phyloP scores from a whole-genome alignment of 2,329 filamentous ascomycete genomes.

The Trichoderma sp. region DNA sequence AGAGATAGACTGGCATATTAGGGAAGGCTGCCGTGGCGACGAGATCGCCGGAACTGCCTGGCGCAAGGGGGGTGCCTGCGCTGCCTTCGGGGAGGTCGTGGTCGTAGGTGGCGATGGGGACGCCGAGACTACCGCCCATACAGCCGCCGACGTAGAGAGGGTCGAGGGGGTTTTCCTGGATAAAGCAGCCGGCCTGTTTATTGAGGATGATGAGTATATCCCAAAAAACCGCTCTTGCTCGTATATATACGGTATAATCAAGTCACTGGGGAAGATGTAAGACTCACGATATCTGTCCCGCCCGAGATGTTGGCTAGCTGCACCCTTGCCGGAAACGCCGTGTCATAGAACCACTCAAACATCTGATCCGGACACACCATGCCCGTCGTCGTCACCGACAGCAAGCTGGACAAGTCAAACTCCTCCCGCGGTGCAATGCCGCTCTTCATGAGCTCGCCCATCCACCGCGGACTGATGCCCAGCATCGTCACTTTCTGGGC shows the following conservation, averaged over 20 bases:
- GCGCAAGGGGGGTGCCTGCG: constrained; percentile 46
- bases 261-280: background rate
- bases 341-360: constrained; percentile 78
- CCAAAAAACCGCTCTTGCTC: background rate
- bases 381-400: constrained; percentile 69
- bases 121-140: constrained; percentile 52
- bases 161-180: constrained; percentile 65
- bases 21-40: constrained; percentile 72
- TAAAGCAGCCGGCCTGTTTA: constrained; percentile 59
- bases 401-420: constrained; percentile 63
- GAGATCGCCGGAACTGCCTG: constrained; percentile 72
- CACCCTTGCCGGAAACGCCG: constrained; percentile 65
- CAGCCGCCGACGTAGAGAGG: constrained; percentile 64
- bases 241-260: background rate
- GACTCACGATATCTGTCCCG: constrained; percentile 71
- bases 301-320: constrained; percentile 76
- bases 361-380: constrained; percentile 78
- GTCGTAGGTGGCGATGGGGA: constrained; percentile 62
- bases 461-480: constrained; percentile 75
- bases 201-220: background rate
- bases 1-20: constrained; percentile 70
- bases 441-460: constrained; percentile 70
- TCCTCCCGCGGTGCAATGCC: constrained; percentile 62
- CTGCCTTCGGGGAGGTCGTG: constrained; percentile 54
- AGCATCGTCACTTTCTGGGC: constrained; percentile 70